These are phyloP conservation scores for Leptomonas seymouri DNA, from an alignment of 208 protist species.

Conservation along the genomic window DNA sequence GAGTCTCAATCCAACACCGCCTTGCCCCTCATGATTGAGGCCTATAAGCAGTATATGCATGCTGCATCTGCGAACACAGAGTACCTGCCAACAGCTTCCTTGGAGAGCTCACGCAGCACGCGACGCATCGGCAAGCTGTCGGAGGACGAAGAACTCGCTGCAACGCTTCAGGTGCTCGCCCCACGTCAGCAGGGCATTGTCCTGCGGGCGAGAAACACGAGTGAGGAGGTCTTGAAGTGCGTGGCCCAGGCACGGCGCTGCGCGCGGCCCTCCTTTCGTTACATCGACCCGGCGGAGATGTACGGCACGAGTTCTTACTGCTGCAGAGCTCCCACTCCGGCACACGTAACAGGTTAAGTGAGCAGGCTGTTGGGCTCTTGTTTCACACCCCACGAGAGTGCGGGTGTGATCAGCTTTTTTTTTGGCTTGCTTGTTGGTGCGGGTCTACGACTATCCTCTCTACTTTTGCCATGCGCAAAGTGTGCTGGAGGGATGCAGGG, in stretches of 20 bases:
- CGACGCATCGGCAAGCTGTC: neutral
- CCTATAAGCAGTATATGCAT: slow-evolving; percentile 24
- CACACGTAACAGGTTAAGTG: too few species aligned
- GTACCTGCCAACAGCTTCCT: neutral
- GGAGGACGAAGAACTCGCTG: neutral
- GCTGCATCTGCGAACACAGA: neutral
- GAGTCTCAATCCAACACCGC: slow-evolving; percentile 15
- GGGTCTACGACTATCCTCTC: too few species aligned
- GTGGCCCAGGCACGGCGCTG: slow-evolving; percentile 2
- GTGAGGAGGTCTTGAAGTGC: slow-evolving; percentile 12
- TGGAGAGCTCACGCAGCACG: neutral
- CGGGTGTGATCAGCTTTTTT: too few species aligned
- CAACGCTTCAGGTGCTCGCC: neutral
- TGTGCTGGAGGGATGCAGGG: too few species aligned
- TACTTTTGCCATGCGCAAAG: too few species aligned
- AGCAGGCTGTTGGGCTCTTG: too few species aligned
- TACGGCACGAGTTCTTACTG: slow-evolving; percentile 26
- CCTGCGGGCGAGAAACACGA: slow-evolving; percentile 2
- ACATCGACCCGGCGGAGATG: slow-evolving; percentile 19
- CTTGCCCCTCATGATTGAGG: slow-evolving; percentile 21
- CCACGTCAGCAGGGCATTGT: slow-evolving; percentile 16
- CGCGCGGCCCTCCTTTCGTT: slow-evolving; percentile 17
- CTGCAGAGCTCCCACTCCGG: too few species aligned
- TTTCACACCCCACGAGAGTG: too few species aligned
- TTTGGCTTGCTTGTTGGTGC: too few species aligned